Evolutionary conservation across 805 yeast species (phyloP).

Genomic region (Ogataea polymorpha): DNA sequence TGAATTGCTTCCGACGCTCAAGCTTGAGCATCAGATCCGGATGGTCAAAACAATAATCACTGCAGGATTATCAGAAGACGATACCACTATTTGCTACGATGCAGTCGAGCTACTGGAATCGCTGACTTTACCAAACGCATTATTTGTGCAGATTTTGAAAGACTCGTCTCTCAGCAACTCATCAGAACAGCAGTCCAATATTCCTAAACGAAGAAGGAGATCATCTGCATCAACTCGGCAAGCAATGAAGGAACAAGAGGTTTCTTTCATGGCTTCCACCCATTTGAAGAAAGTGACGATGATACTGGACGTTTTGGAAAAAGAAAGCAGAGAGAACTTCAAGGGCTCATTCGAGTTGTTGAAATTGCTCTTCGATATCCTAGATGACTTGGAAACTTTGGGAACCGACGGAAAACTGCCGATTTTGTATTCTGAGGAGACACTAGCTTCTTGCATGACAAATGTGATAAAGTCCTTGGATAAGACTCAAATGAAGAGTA

Average conservation of each 20-base stretch:
- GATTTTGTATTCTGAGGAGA: constrained; percentile 86
- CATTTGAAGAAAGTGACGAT: constrained; percentile 78
- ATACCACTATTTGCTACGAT: constrained; percentile 47
- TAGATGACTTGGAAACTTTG: constrained; percentile 76
- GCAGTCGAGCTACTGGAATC: constrained; percentile 52
- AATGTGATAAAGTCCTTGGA: constrained; percentile 60
- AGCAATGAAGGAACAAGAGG: constrained; percentile 68
- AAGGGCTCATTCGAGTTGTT: constrained; percentile 37
- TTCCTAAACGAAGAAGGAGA: constrained; percentile 79
- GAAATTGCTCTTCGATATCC: constrained; percentile 47
- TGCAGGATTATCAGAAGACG: constrained; percentile 31
- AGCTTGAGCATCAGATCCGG: constrained; percentile 52
- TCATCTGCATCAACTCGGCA: constrained; percentile 75
- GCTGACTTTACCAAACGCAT: constrained; percentile 49
- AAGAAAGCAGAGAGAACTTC: constrained; percentile 23
- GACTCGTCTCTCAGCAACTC: constrained; percentile 36
- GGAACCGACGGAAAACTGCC: constrained; percentile 92
- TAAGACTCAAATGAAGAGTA: constrained; percentile 32
- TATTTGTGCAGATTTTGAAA: constrained; percentile 57
- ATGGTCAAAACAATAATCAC: constrained; percentile 62
- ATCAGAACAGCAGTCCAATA: constrained; percentile 35
- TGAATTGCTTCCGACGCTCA: constrained; percentile 55
- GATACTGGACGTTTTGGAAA: constrained; percentile 76
- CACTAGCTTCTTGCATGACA: constrained; percentile 82
- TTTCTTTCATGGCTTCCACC: constrained; percentile 69